phyloP scores from a whole-genome alignment of 2,329 filamentous ascomycete genomes.

The Tolypocladium capitatum region DNA sequence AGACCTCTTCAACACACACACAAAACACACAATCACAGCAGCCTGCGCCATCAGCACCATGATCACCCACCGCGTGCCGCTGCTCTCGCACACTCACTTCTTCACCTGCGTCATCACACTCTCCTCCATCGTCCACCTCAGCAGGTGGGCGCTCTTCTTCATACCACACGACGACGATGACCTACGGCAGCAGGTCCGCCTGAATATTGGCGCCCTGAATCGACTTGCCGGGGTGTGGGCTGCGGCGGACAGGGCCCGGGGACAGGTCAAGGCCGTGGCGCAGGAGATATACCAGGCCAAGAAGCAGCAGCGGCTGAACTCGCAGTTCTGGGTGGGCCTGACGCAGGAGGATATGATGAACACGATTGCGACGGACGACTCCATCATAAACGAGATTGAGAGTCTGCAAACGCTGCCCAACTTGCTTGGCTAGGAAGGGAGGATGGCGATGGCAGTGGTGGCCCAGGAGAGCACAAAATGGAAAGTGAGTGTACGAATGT shows the following conservation, averaged over 20 bases:
- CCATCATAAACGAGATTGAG: slow-evolving; percentile 46
- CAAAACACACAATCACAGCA: slow-evolving; percentile 65
- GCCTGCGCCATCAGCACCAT: slow-evolving; percentile 66
- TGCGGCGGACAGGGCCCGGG: slow-evolving; percentile 54
- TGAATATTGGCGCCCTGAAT: slow-evolving; percentile 66
- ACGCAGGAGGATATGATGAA: slow-evolving; percentile 41
- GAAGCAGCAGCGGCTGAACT: slow-evolving; percentile 40
- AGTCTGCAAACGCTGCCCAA: slow-evolving; percentile 11
- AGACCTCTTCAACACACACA: slow-evolving; percentile 51
- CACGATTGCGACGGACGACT: slow-evolving; percentile 42
- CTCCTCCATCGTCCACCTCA: slow-evolving; percentile 69
- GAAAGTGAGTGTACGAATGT: background rate
- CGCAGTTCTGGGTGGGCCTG: slow-evolving; percentile 41
- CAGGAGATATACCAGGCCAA: slow-evolving; percentile 55
- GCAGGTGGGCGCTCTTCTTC: slow-evolving; percentile 58
- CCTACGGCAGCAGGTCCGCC: slow-evolving; percentile 60
- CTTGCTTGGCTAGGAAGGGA: slow-evolving; percentile 5
- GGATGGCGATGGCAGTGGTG: background rate
- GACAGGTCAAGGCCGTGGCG: slow-evolving; percentile 67
- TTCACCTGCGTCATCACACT: slow-evolving; percentile 71
- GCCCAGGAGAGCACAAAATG: background rate
- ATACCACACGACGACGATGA: slow-evolving; percentile 49
- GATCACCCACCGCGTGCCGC: slow-evolving; percentile 57
- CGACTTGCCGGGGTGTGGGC: slow-evolving; percentile 58
- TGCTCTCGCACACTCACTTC: slow-evolving; percentile 68